Percentiles rank a stretch among this genome's conserved stretches.
phyloP scores from a whole-genome alignment of 1,284 basidiomycete species.

The Melampsora medusae region DNA sequence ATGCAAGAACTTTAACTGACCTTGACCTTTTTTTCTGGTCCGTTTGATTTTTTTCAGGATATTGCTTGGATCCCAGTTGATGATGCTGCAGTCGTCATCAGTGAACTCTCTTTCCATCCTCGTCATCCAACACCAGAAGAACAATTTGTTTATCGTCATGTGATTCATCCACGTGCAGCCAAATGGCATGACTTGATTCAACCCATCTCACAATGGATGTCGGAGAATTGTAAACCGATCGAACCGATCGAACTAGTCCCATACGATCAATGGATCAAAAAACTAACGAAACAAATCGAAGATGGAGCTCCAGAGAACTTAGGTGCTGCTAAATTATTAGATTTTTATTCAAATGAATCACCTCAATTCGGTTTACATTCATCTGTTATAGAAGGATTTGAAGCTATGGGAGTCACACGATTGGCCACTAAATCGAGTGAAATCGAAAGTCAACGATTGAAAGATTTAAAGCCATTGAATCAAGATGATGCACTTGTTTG shows the following conservation, averaged over 20 bases:
- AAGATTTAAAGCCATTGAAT: background rate
- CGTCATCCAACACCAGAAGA: background rate
- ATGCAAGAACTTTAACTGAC: background rate
- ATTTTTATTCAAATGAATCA: background rate
- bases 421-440: background rate
- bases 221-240: background rate
- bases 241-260: background rate
- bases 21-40: background rate
- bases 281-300: background rate
- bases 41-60: background rate
- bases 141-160: background rate
- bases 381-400: background rate
- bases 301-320: background rate
- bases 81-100: background rate
- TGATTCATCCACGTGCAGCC: slow-evolving; percentile 7
- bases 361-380: background rate
- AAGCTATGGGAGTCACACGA: background rate
- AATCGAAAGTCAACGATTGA: background rate
- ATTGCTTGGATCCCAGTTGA: slow-evolving; percentile 16
- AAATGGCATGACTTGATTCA: slow-evolving; percentile 5
- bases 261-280: background rate
- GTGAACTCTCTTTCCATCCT: slow-evolving; percentile 1
- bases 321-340: slow-evolving; percentile 7
- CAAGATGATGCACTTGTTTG: background rate
- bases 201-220: background rate